phyloP scores from a whole-genome alignment of 257 asterid genomes.

The Plantago ovata region DNA sequence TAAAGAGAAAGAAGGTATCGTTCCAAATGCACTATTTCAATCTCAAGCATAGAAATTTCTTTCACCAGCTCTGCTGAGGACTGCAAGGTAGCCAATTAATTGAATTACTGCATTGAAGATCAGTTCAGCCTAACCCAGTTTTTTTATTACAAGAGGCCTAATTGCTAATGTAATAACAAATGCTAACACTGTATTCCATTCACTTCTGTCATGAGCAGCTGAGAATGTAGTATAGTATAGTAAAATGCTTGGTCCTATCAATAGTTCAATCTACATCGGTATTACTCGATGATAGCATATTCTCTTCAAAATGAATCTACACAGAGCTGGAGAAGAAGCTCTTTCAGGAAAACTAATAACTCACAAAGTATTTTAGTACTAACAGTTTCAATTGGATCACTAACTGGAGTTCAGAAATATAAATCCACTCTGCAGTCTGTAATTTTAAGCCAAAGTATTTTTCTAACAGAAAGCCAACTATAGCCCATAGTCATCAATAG shows the following conservation, averaged over 20 bases:
- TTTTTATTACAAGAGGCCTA: background rate
- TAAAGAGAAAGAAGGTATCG: conserved; percentile 72
- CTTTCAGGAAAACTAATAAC: too few species aligned
- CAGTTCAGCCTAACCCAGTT: too few species aligned
- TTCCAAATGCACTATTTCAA: conserved; percentile 68
- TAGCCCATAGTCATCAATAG: too few species aligned
- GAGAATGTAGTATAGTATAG: background rate
- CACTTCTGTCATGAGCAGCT: background rate
- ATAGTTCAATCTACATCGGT: background rate
- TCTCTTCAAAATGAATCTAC: background rate
- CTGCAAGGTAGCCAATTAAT: conserved; percentile 30
- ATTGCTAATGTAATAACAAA: background rate
- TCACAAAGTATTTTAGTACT: too few species aligned
- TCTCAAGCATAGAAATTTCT: conserved; percentile 71
- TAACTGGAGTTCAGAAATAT: too few species aligned
- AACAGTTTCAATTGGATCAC: too few species aligned
- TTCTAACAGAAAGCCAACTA: too few species aligned
- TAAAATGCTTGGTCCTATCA: background rate
- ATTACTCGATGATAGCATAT: too few species aligned
- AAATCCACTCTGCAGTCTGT: too few species aligned
- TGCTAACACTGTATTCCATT: too few species aligned
- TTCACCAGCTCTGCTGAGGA: conserved; percentile 61
- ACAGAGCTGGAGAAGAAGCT: too few species aligned
- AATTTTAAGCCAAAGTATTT: too few species aligned
- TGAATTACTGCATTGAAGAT: conserved; percentile 7